A percentile compares a stretch with the other conserved stretches of the same genome.
These are phyloP conservation scores for Cubamyces sp. DNA, from an alignment of 768 basidiomycete genomes.

Conservation along the genomic window DNA sequence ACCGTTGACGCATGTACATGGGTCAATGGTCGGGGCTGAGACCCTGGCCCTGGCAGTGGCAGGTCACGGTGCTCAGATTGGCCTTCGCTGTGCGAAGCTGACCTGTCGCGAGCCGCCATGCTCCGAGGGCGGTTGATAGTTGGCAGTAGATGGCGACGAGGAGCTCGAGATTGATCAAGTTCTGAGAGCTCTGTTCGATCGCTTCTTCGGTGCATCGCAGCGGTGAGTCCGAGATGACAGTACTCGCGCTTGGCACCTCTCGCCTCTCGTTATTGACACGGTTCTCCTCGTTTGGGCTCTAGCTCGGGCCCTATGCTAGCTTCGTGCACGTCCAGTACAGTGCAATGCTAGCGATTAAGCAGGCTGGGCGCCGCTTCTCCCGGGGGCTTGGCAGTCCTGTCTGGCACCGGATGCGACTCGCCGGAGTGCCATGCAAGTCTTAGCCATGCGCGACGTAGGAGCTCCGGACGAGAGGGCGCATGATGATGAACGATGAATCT, in stretches of 20 bases:
- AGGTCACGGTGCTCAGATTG: too few species aligned
- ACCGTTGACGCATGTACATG: too few species aligned
- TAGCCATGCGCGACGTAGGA: too few species aligned
- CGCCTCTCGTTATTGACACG: too few species aligned
- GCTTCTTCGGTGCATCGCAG: background rate
- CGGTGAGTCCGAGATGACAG: background rate
- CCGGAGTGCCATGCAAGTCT: background rate
- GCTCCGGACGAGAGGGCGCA: too few species aligned
- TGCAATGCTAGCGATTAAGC: background rate
- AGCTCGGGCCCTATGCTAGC: too few species aligned
- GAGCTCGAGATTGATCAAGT: background rate
- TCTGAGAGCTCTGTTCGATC: background rate
- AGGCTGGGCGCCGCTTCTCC: background rate
- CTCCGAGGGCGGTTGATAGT: background rate
- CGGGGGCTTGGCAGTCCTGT: slow-evolving; percentile 4
- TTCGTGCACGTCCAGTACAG: too few species aligned
- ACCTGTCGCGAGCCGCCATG: background rate
- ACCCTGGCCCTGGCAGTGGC: too few species aligned
- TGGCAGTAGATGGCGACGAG: background rate
- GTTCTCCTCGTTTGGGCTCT: too few species aligned
- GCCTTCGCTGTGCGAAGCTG: too few species aligned
- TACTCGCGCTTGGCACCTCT: background rate
- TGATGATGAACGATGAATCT: too few species aligned
- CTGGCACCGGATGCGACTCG: background rate
- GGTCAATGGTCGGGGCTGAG: too few species aligned